Conservation (phyloP, 495 filamentous ascomycete species). For the Daldinia decipiens region DNA sequence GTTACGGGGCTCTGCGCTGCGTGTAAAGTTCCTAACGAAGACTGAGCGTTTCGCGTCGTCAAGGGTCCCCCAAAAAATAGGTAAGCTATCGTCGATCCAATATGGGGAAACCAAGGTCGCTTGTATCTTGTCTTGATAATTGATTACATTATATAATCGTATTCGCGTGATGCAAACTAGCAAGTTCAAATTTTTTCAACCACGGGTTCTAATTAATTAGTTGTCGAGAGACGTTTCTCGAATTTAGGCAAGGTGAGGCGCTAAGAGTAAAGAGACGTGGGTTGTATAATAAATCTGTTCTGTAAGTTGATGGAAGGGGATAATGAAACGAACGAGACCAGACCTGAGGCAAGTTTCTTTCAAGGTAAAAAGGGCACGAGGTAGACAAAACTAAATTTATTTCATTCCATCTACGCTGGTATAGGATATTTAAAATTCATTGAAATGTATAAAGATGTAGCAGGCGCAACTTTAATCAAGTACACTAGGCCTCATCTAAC, state of each 20-base stretch:
- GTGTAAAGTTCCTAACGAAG: constrained; percentile 9
- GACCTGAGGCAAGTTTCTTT: constrained; percentile 2
- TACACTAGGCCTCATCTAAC: constrained; percentile 22
- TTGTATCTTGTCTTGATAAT: constrained; percentile 15
- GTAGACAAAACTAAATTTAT: constrained; percentile 4
- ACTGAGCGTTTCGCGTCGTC: constrained; percentile 36
- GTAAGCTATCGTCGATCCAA: constrained; percentile 22
- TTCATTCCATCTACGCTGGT: constrained; percentile 6
- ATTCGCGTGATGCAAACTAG: constrained; percentile 39
- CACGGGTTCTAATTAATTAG: constrained; percentile 32
- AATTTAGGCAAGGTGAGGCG: constrained; percentile 6
- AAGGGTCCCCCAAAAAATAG: constrained; percentile 40
- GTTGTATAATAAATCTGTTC: not conserved
- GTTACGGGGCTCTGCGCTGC: constrained; percentile 13
- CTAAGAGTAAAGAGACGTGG: not conserved
- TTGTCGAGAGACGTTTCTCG: constrained; percentile 34
- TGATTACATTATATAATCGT: constrained; percentile 30
- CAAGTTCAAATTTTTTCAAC: constrained; percentile 12
- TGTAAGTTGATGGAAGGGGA: not conserved
- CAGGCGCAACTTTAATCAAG: constrained; percentile 21
- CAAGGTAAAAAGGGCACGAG: not conserved
- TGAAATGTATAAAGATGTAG: constrained; percentile 5
- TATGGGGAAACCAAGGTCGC: constrained; percentile 14
- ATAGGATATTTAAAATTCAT: not conserved
- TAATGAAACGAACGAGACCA: not conserved